phyloP scores from a whole-genome alignment of 2,329 filamentous ascomycete genomes.

The Colletotrichum cuscutae region DNA sequence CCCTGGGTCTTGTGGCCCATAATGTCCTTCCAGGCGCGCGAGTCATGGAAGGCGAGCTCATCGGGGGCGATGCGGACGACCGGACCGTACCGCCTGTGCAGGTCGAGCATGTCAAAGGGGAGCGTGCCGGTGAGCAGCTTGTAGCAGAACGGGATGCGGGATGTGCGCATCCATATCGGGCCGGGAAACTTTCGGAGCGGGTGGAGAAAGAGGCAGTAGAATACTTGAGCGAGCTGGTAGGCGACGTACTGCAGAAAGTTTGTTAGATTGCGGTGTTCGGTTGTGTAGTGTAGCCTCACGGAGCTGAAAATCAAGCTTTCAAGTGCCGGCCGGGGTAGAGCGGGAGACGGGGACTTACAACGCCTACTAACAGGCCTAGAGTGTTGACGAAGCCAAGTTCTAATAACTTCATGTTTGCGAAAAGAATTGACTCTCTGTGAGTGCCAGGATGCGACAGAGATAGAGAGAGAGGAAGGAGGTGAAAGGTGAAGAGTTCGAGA shows the following conservation, averaged over 20 bases:
- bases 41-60: slow-evolving; percentile 55
- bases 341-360: slow-evolving; percentile 12
- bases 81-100: slow-evolving; percentile 54
- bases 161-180: slow-evolving; percentile 35
- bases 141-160: slow-evolving; percentile 16
- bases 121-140: slow-evolving; percentile 38
- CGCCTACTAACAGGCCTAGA: not conserved
- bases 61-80: slow-evolving; percentile 58
- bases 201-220: slow-evolving; percentile 45
- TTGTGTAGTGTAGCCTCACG: not conserved
- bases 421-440: too few relatives aligned
- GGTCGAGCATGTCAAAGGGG: slow-evolving; percentile 40
- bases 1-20: slow-evolving; percentile 43
- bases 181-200: slow-evolving; percentile 45
- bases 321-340: not conserved
- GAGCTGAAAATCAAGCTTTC: too few relatives aligned
- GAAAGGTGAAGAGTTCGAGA: not conserved
- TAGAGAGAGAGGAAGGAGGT: not conserved
- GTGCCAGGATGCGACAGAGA: not conserved
- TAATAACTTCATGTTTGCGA: slow-evolving; percentile 10
- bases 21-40: slow-evolving; percentile 52
- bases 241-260: slow-evolving; percentile 5
- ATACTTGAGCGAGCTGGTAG: not conserved
- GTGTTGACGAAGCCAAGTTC: slow-evolving; percentile 18
- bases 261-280: not conserved